Percentiles rank a stretch among this genome's conserved stretches.
Conservation (phyloP, 1,284 basidiomycete genomes). For the Fistulinella staudtii region DNA sequence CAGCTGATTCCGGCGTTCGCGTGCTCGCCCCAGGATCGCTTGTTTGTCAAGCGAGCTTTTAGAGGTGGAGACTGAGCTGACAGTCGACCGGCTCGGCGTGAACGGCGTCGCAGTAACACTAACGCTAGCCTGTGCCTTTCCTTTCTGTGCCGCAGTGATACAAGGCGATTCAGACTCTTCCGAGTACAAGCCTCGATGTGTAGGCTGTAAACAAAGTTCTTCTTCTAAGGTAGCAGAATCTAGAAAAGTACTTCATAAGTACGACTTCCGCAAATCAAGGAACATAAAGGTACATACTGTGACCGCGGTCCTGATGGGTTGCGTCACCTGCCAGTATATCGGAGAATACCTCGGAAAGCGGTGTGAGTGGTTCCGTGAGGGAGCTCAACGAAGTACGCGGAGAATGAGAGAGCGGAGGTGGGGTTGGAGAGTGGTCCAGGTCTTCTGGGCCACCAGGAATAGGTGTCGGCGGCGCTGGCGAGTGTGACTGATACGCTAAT, state of each 20-base stretch:
- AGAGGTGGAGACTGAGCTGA: background rate
- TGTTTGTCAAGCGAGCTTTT: constrained; percentile 23
- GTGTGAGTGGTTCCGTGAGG: constrained; percentile 32
- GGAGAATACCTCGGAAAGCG: constrained; percentile 19
- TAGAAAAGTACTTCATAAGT: constrained; percentile 12
- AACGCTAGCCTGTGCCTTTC: constrained; percentile 14
- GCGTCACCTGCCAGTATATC: constrained; percentile 9
- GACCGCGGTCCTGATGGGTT: constrained; percentile 3
- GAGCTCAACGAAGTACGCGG: constrained; percentile 37
- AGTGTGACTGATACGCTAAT: constrained; percentile 1
- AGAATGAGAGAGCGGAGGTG: constrained; percentile 32
- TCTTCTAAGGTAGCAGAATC: constrained; percentile 5
- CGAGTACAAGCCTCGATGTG: background rate
- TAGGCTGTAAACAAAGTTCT: background rate
- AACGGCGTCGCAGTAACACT: constrained; percentile 2
- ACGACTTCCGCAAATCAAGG: background rate
- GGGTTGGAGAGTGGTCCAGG: constrained; percentile 7
- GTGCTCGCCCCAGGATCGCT: constrained; percentile 50
- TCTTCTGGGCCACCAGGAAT: constrained; percentile 2
- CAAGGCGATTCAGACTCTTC: constrained; percentile 1
- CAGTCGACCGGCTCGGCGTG: constrained; percentile 16
- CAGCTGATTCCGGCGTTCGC: constrained; percentile 48
- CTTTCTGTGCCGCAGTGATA: constrained; percentile 15
- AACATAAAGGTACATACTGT: constrained; percentile 12
- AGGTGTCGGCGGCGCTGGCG: background rate